Percentiles rank a stretch among this genome's conserved stretches.
Evolutionary conservation across 2,329 filamentous ascomycete genomes (phyloP).

Genomic region (Lasiodiplodia sp.): DNA sequence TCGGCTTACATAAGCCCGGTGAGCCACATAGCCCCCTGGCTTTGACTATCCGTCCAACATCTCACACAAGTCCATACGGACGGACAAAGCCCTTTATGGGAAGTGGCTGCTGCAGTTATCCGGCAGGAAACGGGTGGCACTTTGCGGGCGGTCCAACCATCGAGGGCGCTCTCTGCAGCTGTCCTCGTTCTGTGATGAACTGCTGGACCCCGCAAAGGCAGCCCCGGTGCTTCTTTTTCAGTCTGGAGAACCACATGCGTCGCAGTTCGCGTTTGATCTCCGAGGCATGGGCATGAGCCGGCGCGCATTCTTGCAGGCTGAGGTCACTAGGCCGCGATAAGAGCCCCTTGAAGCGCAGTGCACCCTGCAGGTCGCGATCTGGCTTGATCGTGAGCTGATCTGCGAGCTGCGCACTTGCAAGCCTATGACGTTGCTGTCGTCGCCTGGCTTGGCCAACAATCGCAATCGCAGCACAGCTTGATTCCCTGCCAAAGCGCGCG

Average conservation of each 20-base stretch:
- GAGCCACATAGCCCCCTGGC: neutral
- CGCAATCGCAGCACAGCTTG: constrained; percentile 23
- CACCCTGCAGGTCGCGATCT: constrained; percentile 16
- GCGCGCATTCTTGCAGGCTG: neutral
- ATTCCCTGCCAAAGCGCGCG: constrained; percentile 26
- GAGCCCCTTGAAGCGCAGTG: neutral
- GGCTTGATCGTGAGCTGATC: constrained; percentile 17
- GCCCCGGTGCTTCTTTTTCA: neutral
- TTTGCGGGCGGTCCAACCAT: no score
- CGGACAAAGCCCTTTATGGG: neutral
- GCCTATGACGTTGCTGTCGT: constrained; percentile 25
- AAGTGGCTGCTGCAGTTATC: neutral
- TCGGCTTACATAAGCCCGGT: neutral
- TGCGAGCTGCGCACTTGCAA: constrained; percentile 1
- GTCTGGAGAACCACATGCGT: neutral
- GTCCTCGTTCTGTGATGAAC: neutral
- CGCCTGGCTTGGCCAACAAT: constrained; percentile 21
- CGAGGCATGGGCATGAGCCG: neutral
- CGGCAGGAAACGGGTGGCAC: neutral
- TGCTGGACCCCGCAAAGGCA: neutral
- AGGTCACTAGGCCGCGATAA: neutral
- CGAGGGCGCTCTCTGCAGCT: no score
- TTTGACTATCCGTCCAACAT: neutral
- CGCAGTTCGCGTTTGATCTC: constrained; percentile 5
- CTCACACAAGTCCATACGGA: neutral